phyloP scores from a whole-genome alignment of 225 moss, liverwort and hornwort genomes.

The Bryum argenteum region DNA sequence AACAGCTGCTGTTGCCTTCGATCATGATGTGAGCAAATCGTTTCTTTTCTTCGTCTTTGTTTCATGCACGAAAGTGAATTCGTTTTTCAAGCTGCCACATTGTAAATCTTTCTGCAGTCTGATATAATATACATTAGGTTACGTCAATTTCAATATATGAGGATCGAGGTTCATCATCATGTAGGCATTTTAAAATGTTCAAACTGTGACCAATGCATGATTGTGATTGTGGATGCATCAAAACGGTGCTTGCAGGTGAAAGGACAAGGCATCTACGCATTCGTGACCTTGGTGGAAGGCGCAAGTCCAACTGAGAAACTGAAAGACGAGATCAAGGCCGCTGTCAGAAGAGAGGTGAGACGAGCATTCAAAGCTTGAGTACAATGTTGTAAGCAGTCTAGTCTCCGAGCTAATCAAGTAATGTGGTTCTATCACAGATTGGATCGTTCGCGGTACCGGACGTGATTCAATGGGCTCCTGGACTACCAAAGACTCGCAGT shows the following conservation, averaged over 20 bases:
- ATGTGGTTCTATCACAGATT: slow-evolving; percentile 43
- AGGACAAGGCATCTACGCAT: slow-evolving; percentile 75
- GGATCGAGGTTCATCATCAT: too few relatives aligned
- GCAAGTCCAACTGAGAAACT: slow-evolving; percentile 55
- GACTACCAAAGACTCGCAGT: slow-evolving; percentile 74
- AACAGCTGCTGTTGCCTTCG: slow-evolving; percentile 74
- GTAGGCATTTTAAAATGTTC: too few relatives aligned
- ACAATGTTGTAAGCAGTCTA: too few relatives aligned
- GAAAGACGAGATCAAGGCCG: slow-evolving; percentile 51
- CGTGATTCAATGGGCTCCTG: slow-evolving; percentile 66
- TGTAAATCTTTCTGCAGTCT: too few relatives aligned
- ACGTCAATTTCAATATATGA: too few relatives aligned
- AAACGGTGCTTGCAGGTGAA: slow-evolving; percentile 46
- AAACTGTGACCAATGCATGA: too few relatives aligned
- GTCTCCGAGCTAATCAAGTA: too few relatives aligned
- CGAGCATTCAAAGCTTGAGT: too few relatives aligned
- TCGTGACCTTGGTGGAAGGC: slow-evolving; percentile 58
- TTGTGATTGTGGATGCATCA: too few relatives aligned
- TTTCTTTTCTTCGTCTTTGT: background rate
- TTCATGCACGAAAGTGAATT: too few relatives aligned
- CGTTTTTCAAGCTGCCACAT: too few relatives aligned
- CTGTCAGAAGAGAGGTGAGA: slow-evolving; percentile 60
- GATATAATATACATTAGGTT: too few relatives aligned
- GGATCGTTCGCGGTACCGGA: slow-evolving; percentile 76
- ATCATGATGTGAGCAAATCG: slow-evolving; percentile 59